These are phyloP conservation scores for Sideroxylon spinosum DNA, from an alignment of 179 eudicot species.

Conservation along the genomic window DNA sequence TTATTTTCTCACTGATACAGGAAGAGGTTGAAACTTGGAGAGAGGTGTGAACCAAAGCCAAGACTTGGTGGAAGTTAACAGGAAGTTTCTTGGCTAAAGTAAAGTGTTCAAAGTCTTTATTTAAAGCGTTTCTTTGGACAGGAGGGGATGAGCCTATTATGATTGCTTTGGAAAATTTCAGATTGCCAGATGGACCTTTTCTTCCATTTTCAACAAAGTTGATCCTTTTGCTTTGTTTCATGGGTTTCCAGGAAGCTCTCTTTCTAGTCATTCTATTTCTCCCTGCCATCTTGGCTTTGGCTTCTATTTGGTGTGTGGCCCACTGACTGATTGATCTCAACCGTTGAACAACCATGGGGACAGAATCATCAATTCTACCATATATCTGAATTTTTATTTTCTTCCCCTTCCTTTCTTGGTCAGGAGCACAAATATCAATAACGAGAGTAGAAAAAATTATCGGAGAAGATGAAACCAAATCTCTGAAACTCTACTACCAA, in stretches of 20 bases:
- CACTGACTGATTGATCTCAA: slow-evolving; percentile 6
- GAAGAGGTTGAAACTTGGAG: too few relatives aligned
- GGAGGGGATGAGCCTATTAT: not conserved
- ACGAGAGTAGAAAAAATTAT: too few relatives aligned
- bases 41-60: too few relatives aligned
- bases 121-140: slow-evolving; percentile 18
- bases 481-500: too few relatives aligned
- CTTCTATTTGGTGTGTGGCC: not conserved
- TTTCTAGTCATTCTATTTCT: not conserved
- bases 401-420: too few relatives aligned
- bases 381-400: not conserved
- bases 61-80: not conserved
- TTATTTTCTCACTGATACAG: not conserved
- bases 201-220: not conserved
- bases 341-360: not conserved
- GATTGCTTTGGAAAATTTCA: slow-evolving; percentile 11
- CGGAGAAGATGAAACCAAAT: too few relatives aligned
- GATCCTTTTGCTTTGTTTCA: not conserved
- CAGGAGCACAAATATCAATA: too few relatives aligned
- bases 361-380: not conserved
- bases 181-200: not conserved
- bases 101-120: not conserved
- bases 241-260: not conserved
- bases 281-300: not conserved
- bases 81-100: slow-evolving; percentile 10